Evolutionary conservation across 2,329 filamentous ascomycete genomes (phyloP).

Genomic region (Fusarium brachygibbosum): DNA sequence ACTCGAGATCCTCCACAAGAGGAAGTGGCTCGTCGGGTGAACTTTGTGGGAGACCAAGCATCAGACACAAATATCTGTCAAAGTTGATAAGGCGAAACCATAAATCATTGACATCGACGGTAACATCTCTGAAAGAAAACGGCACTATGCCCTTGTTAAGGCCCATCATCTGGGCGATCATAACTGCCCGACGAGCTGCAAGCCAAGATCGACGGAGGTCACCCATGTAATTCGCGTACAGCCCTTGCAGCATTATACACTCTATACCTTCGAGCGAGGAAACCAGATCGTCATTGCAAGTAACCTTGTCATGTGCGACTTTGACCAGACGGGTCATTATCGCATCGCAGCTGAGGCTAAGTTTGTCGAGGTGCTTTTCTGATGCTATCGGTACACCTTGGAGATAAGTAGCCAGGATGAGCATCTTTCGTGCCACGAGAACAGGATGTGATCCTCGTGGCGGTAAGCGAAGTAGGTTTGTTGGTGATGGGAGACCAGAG

Average conservation of each 20-base stretch:
- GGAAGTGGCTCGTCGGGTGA: constrained; percentile 57
- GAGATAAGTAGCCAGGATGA: constrained; percentile 56
- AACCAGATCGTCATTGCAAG: constrained; percentile 61
- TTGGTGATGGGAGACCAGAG: constrained; percentile 38
- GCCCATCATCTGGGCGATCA: constrained; percentile 60
- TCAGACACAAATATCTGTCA: constrained; percentile 63
- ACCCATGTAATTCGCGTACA: constrained; percentile 62
- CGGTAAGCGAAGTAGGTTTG: constrained; percentile 50
- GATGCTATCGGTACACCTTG: constrained; percentile 49
- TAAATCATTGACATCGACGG: constrained; percentile 54
- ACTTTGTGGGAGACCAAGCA: constrained; percentile 61
- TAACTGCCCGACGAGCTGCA: constrained; percentile 59
- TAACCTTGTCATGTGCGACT: constrained; percentile 55
- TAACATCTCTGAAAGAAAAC: constrained; percentile 8
- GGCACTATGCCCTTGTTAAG: constrained; percentile 47
- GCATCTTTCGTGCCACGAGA: constrained; percentile 58
- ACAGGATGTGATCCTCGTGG: constrained; percentile 54
- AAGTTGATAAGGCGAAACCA: constrained; percentile 62
- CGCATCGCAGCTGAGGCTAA: constrained; percentile 24
- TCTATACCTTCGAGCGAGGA: constrained; percentile 63
- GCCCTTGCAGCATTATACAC: constrained; percentile 63
- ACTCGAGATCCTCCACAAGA: constrained; percentile 45
- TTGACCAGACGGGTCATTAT: constrained; percentile 50
- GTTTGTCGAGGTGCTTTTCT: constrained; percentile 2
- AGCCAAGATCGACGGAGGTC: constrained; percentile 63